These are phyloP conservation scores for Diplodia scrobiculata DNA, from an alignment of 2,329 filamentous ascomycete genomes.

Conservation along the genomic window DNA sequence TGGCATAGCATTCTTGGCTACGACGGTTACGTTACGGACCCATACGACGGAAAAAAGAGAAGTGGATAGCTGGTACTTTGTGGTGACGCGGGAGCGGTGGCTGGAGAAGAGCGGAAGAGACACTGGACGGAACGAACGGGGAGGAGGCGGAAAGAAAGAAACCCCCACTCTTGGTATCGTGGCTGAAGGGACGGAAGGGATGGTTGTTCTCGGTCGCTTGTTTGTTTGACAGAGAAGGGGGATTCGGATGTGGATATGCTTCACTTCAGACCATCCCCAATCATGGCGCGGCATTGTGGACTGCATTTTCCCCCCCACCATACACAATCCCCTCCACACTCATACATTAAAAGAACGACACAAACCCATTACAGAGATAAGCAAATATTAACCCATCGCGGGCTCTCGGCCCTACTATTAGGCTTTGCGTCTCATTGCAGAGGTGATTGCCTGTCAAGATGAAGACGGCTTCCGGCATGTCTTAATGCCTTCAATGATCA, in stretches of 20 bases:
- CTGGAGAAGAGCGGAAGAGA: neutral
- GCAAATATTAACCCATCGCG: neutral
- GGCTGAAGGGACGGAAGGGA: neutral
- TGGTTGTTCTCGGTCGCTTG: neutral
- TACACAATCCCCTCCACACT: slow-evolving; percentile 4
- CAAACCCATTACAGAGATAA: slow-evolving; percentile 4
- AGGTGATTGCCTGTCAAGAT: neutral
- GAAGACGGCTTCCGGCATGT: neutral
- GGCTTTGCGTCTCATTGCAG: neutral
- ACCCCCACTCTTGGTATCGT: slow-evolving; percentile 6
- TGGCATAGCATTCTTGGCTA: slow-evolving; percentile 27
- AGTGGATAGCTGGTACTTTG: neutral
- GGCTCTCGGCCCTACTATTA: slow-evolving; percentile 3
- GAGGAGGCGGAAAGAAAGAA: neutral
- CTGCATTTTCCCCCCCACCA: neutral
- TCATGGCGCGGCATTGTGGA: neutral
- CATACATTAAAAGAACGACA: slow-evolving; percentile 1
- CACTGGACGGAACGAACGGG: neutral
- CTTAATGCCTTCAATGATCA: neutral
- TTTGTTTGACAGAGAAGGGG: neutral
- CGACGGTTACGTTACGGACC: slow-evolving; percentile 21
- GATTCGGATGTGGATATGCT: slow-evolving; percentile 1
- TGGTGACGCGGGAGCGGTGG: neutral
- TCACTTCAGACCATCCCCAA: neutral
- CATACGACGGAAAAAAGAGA: slow-evolving; percentile 8